A percentile compares a stretch with the other conserved stretches of the same genome.
Conservation (phyloP, 1,284 basidiomycete genomes). For the Xanthoconium separans region DNA sequence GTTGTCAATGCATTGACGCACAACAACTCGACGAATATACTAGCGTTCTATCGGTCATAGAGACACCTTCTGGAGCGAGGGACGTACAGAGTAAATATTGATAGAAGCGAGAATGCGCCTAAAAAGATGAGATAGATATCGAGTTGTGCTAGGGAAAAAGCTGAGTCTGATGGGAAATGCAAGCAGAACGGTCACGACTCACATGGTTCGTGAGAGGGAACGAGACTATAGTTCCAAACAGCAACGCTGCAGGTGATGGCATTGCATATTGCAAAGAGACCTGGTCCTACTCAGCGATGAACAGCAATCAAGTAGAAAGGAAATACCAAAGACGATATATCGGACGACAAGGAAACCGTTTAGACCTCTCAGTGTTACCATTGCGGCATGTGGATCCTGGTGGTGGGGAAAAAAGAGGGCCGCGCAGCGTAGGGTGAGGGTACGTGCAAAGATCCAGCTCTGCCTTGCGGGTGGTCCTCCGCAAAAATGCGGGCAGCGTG, state of each 20-base stretch:
- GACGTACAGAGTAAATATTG: conserved; percentile 61
- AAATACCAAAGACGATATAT: conserved; percentile 51
- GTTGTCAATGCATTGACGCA: conserved; percentile 50
- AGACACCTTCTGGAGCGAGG: not conserved
- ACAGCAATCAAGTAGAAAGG: not conserved
- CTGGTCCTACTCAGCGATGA: conserved; percentile 36
- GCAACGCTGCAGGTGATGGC: conserved; percentile 64
- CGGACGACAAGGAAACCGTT: conserved; percentile 40
- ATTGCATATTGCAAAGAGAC: conserved; percentile 60
- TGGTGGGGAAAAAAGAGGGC: conserved; percentile 21
- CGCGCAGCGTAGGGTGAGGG: conserved; percentile 28
- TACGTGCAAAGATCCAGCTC: conserved; percentile 32
- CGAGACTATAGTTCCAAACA: conserved; percentile 66
- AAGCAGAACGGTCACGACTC: conserved; percentile 19
- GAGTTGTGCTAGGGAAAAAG: conserved; percentile 41
- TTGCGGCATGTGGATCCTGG: conserved; percentile 30
- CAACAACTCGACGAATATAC: conserved; percentile 61
- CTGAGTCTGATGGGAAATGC: not conserved
- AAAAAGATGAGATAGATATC: conserved; percentile 63
- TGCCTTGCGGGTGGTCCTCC: conserved; percentile 13
- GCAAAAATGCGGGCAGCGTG: conserved; percentile 10
- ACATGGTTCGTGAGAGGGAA: conserved; percentile 38
- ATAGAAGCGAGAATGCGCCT: conserved; percentile 56
- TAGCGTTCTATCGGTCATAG: conserved; percentile 27
- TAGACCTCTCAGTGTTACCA: conserved; percentile 20